These are phyloP conservation scores for Panicum hallii DNA, from an alignment of 202 grass and related monocot genomes.

Conservation along the genomic window DNA sequence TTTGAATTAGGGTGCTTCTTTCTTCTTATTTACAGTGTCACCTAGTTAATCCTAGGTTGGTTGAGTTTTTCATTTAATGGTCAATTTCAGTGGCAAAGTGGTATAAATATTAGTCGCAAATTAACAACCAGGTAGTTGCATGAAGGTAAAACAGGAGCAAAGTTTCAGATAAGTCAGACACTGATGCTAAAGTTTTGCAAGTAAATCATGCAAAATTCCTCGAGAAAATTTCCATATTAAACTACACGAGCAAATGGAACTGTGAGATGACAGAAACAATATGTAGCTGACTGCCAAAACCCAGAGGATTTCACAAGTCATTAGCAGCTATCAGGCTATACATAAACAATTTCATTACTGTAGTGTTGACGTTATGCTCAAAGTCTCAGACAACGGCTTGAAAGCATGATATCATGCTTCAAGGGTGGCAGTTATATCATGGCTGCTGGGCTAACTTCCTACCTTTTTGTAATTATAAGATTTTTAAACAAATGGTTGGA, in stretches of 20 bases:
- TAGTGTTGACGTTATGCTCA: background rate
- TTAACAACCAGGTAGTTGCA: background rate
- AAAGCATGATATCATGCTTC: constrained; percentile 7
- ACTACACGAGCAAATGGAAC: background rate
- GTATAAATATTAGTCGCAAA: background rate
- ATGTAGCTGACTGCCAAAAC: background rate
- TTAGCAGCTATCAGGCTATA: background rate
- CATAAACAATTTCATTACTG: constrained; percentile 4
- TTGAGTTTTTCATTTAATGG: background rate
- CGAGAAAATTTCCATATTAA: background rate
- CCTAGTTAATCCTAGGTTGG: background rate
- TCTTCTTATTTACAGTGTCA: background rate
- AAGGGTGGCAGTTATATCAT: background rate
- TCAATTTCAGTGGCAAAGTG: background rate
- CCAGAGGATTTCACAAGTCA: background rate
- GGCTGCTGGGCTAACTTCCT: background rate
- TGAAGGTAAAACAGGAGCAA: background rate
- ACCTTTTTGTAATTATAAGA: background rate
- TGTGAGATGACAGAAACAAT: background rate
- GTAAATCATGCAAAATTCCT: constrained; percentile 26
- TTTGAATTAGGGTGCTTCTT: background rate
- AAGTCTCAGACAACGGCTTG: background rate
- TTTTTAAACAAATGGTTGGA: background rate
- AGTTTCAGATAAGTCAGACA: background rate
- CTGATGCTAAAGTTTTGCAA: background rate